Base-by-base conservation (phyloP, 371 early-diverging fungal genomes). In the Mucor indicus region DNA sequence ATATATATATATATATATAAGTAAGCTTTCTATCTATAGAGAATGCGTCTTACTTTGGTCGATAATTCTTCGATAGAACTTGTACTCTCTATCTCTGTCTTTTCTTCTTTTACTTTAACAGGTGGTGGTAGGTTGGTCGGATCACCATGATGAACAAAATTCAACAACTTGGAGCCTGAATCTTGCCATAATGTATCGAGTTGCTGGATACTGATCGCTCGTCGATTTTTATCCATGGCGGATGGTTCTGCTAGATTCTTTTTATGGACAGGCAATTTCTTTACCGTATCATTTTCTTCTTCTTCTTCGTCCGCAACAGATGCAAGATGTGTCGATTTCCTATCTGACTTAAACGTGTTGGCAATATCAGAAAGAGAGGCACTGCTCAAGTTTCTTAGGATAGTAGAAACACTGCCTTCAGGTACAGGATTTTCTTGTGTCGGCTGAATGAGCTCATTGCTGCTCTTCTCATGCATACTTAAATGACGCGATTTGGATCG, bases 131-230 rank as follows among this genome's bases (percentile, higher is more conserved):
- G 52, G 4, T 35, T 44, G 1, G 19, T 4, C 5, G 24, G 27
- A 24, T 48, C 39, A 11, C 54, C 39, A 37, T 67, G 69, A 31
- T 72, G 69, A 1, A 74, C 75, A 44, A 74, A 63, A 20, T 61
- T 74, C 4, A 74, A 29, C 10, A 74, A 38, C 44, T 74, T 74
- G n/a, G 62, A 63, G 0, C 69, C 63, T 4, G 75, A 74, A 38
- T 74, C 75, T 36, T 69, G 68, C 63, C 62, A 70, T 15, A 74
- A 41, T 1, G 69, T 53, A 41, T 69, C 70, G 11, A 74, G 42
- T 39, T 74, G 70, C 16, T 74, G 75, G 29, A 74, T 70, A 48
- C 75, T 74, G 24, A 70, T 64, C 15, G 75, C 60, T 2, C 72
- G 60, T 13, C 75, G 62, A 1, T 47, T 53, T 24, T 38, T 25